These are phyloP conservation scores for Geotrichum siamense DNA, from an alignment of 1,139 yeast genomes.

Conservation along the genomic window DNA sequence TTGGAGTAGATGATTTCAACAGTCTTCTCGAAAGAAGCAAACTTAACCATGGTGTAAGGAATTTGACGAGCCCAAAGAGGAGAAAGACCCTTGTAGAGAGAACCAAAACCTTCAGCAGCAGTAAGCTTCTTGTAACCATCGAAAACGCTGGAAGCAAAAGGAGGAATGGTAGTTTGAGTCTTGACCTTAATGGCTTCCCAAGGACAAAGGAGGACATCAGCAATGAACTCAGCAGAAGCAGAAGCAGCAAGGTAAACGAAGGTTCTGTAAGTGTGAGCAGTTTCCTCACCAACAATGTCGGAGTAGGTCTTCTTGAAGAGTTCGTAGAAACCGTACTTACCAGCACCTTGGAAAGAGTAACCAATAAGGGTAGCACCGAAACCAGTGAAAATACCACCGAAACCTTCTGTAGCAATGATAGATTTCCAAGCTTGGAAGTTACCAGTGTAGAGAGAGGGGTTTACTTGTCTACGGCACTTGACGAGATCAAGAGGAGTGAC, in stretches of 20 bases:
- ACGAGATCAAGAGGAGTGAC: slow-evolving; percentile 91
- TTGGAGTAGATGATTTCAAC: slow-evolving; percentile 63
- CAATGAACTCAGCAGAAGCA: slow-evolving; percentile 88
- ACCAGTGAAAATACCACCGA: slow-evolving; percentile 72
- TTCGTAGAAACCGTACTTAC: slow-evolving; percentile 93
- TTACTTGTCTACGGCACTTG: slow-evolving; percentile 87
- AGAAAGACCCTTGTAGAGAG: slow-evolving; percentile 72
- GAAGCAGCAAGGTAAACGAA: slow-evolving; percentile 73
- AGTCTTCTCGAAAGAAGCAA: slow-evolving; percentile 85
- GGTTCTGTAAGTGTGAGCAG: slow-evolving; percentile 60
- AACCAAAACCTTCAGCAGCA: slow-evolving; percentile 60
- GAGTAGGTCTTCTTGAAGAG: slow-evolving; percentile 72
- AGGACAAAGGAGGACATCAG: slow-evolving; percentile 85
- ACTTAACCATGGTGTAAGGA: slow-evolving; percentile 95
- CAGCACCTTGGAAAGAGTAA: slow-evolving; percentile 91
- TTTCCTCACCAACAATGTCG: slow-evolving; percentile 58
- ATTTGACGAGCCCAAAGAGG: slow-evolving; percentile 95
- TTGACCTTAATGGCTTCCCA: slow-evolving; percentile 89
- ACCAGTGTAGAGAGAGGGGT: slow-evolving; percentile 60
- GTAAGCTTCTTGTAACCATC: slow-evolving; percentile 64
- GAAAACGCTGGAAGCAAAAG: slow-evolving; percentile 53
- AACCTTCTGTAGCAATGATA: slow-evolving; percentile 65
- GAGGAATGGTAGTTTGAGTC: slow-evolving; percentile 89
- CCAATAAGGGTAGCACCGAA: slow-evolving; percentile 87
- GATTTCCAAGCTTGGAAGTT: slow-evolving; percentile 72